These are phyloP conservation scores for Aotearoamyces nothofagi DNA, from an alignment of 2,329 filamentous ascomycete species.

Conservation along the genomic window DNA sequence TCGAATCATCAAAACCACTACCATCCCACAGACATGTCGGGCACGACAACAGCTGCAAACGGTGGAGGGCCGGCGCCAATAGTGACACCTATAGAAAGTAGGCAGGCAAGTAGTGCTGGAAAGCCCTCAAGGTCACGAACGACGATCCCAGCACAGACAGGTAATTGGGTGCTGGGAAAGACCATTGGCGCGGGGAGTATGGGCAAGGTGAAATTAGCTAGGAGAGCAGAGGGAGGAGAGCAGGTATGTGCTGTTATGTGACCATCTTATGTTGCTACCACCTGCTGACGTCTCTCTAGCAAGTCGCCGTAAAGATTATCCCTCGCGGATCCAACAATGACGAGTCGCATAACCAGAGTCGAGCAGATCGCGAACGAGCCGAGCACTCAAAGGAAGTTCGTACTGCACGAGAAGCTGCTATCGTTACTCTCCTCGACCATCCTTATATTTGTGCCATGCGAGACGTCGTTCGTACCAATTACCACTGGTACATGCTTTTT, in stretches of 20 bases:
- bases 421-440: slow-evolving; percentile 85
- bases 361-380: slow-evolving; percentile 68
- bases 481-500: slow-evolving; percentile 99
- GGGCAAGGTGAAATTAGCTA: slow-evolving; percentile 95
- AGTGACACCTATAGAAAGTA: slow-evolving; percentile 31
- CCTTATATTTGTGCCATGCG: slow-evolving; percentile 93
- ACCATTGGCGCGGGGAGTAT: slow-evolving; percentile 96
- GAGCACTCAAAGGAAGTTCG: slow-evolving; percentile 95
- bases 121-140: slow-evolving; percentile 49
- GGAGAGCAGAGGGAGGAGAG: slow-evolving; percentile 78
- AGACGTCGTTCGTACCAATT: slow-evolving; percentile 88
- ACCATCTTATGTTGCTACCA: too few species aligned
- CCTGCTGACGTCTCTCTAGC: too few species aligned
- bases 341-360: slow-evolving; percentile 45
- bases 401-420: slow-evolving; percentile 88
- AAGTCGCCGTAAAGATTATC: slow-evolving; percentile 97
- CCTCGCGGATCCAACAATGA: slow-evolving; percentile 78
- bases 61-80: slow-evolving; percentile 37
- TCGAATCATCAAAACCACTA: slow-evolving; percentile 10
- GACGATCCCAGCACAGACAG: slow-evolving; percentile 77
- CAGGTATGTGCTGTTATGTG: slow-evolving; percentile 39
- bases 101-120: slow-evolving; percentile 26
- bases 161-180: slow-evolving; percentile 90
- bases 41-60: slow-evolving; percentile 31
- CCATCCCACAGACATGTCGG: slow-evolving; percentile 30